These are phyloP conservation scores for Halenospora varia DNA, from an alignment of 495 filamentous ascomycete species.

Conservation along the genomic window DNA sequence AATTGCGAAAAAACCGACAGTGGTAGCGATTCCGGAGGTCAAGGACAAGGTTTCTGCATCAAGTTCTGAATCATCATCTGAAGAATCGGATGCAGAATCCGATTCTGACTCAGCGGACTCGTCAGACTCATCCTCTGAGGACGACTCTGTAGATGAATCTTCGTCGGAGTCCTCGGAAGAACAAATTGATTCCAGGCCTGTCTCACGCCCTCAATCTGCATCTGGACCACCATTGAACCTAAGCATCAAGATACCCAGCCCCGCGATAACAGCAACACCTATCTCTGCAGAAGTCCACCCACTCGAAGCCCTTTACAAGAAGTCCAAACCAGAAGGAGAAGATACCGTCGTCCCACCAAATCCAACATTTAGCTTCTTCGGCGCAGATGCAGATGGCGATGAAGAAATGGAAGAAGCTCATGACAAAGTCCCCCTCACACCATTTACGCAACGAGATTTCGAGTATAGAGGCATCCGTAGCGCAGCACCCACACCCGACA, in stretches of 20 bases:
- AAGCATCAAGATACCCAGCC: slow-evolving; percentile 46
- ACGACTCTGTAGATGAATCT: slow-evolving; percentile 11
- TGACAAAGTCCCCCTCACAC: slow-evolving; percentile 62
- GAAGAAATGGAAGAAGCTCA: slow-evolving; percentile 44
- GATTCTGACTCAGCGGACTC: slow-evolving; percentile 7
- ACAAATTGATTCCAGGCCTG: slow-evolving; percentile 11
- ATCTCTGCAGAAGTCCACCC: slow-evolving; percentile 17
- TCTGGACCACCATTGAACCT: slow-evolving; percentile 39
- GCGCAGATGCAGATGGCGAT: slow-evolving; percentile 41
- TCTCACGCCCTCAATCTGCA: slow-evolving; percentile 28
- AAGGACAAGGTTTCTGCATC: slow-evolving; percentile 19
- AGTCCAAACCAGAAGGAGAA: slow-evolving; percentile 58
- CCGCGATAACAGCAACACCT: slow-evolving; percentile 9
- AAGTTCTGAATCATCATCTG: slow-evolving; percentile 10
- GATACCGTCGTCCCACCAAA: slow-evolving; percentile 22
- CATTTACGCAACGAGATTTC: slow-evolving; percentile 73
- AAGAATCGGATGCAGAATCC: slow-evolving; percentile 7
- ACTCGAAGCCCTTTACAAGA: slow-evolving; percentile 37
- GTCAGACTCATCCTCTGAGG: slow-evolving; percentile 11
- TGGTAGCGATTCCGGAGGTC: slow-evolving; percentile 1
- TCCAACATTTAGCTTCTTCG: slow-evolving; percentile 48
- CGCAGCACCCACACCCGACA: slow-evolving; percentile 93
- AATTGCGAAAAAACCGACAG: too few relatives aligned
- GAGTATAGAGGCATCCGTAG: slow-evolving; percentile 69
- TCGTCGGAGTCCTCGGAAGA: slow-evolving; percentile 15